These are phyloP conservation scores for Dillenia turbinata DNA, from an alignment of 164 flowering plant species.

Conservation along the genomic window DNA sequence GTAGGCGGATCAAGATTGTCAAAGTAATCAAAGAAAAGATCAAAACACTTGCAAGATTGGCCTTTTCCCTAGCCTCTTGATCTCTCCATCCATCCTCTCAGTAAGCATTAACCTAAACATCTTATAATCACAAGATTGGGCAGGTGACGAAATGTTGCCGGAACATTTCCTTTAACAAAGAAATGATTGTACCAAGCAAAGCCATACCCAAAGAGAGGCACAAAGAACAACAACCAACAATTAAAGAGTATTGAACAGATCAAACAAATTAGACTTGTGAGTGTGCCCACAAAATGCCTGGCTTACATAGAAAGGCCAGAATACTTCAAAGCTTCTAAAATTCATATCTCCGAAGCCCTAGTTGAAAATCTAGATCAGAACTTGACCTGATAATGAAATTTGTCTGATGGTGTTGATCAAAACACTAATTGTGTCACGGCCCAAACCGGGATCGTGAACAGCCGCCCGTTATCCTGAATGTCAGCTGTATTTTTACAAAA, in stretches of 20 bases:
- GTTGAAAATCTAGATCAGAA: constrained; percentile 11
- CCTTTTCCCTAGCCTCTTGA: constrained; percentile 89
- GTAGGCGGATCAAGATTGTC: constrained; percentile 21
- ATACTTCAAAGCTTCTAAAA: constrained; percentile 84
- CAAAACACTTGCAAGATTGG: constrained; percentile 55
- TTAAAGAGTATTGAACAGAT: constrained; percentile 47
- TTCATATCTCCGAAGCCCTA: constrained; percentile 38
- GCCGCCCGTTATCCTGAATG: no score
- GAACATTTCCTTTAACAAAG: constrained; percentile 81
- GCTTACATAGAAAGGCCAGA: constrained; percentile 83
- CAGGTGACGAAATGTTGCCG: constrained; percentile 84
- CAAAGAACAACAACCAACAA: constrained; percentile 64
- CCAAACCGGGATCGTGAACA: no score
- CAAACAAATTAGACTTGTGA: constrained; percentile 35
- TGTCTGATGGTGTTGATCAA: no score
- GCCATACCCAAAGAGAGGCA: constrained; percentile 65
- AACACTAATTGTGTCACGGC: no score
- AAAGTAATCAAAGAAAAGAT: constrained; percentile 23
- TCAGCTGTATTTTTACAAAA: no score
- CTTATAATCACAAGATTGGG: constrained; percentile 94
- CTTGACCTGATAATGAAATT: no score
- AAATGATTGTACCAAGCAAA: no score
- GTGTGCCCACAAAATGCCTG: constrained; percentile 94
- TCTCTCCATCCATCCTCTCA: constrained; percentile 88
- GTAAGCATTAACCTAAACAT: constrained; percentile 94